Evolutionary conservation across 1,139 yeast species (phyloP).

Genomic region (Entelexis sorbosivorans): DNA sequence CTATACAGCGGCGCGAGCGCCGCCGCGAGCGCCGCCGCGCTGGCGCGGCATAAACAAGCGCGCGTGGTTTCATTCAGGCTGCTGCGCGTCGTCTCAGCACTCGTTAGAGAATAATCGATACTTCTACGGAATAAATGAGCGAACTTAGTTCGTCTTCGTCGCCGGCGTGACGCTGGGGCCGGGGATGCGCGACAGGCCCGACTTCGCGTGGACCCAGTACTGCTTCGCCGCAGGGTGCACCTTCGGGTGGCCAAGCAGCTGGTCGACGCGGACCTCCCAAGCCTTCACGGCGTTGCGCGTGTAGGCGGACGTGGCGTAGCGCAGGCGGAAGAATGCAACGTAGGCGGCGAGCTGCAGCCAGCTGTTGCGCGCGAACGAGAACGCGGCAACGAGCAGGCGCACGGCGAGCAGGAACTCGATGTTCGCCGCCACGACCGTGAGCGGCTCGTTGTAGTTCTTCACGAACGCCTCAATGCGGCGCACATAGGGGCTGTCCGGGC

Average conservation of each 20-base stretch:
- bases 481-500: constrained; percentile 36
- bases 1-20: no score
- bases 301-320: constrained; percentile 67
- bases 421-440: constrained; percentile 61
- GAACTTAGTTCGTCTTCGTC: background rate
- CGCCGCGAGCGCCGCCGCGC: no score
- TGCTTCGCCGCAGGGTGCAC: constrained; percentile 50
- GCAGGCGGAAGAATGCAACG: constrained; percentile 57
- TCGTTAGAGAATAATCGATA: background rate
- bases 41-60: no score
- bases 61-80: no score
- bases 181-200: constrained; percentile 13
- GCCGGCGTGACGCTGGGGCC: constrained; percentile 12
- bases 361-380: constrained; percentile 56
- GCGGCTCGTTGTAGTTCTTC: constrained; percentile 51
- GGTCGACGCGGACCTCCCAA: constrained; percentile 64
- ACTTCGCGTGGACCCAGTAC: constrained; percentile 51
- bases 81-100: no score
- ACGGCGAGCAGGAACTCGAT: constrained; percentile 52
- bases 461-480: constrained; percentile 46
- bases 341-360: constrained; percentile 51
- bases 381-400: constrained; percentile 37
- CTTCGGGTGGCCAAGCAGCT: constrained; percentile 44
- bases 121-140: background rate
- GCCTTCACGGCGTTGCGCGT: constrained; percentile 61